phyloP scores from a whole-genome alignment of 345 rosid genomes.

The Eucalyptus erythrocorys region DNA sequence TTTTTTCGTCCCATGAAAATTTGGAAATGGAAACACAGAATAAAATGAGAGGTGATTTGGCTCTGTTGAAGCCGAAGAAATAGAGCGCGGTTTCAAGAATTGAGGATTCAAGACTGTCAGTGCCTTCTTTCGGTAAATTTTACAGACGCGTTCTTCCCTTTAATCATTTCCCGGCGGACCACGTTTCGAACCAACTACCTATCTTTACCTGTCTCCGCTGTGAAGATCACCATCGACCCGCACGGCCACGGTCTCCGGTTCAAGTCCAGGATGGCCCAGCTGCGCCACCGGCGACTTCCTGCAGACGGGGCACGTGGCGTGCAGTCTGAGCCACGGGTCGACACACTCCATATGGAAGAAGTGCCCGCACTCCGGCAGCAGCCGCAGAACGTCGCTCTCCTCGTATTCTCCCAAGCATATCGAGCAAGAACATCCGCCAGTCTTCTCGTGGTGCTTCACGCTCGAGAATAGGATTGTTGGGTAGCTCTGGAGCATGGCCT shows the following conservation, averaged over 20 bases:
- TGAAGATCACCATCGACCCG: background rate
- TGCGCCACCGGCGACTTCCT: background rate
- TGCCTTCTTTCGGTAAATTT: background rate
- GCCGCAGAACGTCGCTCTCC: background rate
- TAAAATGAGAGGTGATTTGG: background rate
- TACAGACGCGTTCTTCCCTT: background rate
- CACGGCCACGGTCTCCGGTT: background rate
- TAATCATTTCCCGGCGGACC: background rate
- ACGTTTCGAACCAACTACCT: background rate
- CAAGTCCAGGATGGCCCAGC: too few relatives aligned
- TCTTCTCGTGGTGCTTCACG: background rate
- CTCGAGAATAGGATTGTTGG: background rate
- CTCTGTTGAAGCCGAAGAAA: background rate
- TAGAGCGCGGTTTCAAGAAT: background rate
- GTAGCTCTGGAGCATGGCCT: background rate
- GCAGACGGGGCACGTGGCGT: slow-evolving; percentile 2
- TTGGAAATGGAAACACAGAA: background rate
- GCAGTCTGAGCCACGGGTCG: slow-evolving; percentile 4
- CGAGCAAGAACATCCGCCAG: background rate
- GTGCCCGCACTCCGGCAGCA: slow-evolving; percentile 3
- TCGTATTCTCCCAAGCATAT: slow-evolving; percentile 3
- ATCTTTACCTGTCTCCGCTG: background rate
- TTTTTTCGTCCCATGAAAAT: background rate
- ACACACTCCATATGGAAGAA: slow-evolving; percentile 5
- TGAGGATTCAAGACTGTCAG: background rate